Evolutionary conservation across 2,329 filamentous ascomycete species (phyloP).

Genomic region (Dothideomycetes sp.): DNA sequence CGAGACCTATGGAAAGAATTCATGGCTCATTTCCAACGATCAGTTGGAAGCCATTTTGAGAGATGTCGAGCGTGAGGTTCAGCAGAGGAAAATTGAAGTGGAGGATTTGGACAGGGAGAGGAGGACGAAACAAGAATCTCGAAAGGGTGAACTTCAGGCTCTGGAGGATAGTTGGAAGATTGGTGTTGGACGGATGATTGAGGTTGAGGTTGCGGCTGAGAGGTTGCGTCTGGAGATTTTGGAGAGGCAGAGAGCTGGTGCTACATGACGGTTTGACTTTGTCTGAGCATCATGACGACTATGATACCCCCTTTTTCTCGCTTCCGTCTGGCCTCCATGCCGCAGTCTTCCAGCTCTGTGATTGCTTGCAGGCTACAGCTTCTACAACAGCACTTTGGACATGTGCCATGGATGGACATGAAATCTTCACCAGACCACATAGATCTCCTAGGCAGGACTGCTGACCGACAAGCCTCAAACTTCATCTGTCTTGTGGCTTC

Average conservation of each 20-base stretch:
- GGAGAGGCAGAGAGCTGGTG: slow-evolving; percentile 46
- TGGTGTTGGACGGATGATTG: slow-evolving; percentile 69
- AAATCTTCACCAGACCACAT: too few relatives aligned
- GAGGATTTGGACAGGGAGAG: slow-evolving; percentile 65
- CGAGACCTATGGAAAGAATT: slow-evolving; percentile 75
- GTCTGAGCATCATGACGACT: neutral
- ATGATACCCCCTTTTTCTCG: neutral
- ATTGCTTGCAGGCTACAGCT: too few relatives aligned
- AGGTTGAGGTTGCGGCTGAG: slow-evolving; percentile 80
- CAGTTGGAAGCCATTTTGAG: slow-evolving; percentile 65
- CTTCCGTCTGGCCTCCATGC: neutral
- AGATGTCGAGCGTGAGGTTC: slow-evolving; percentile 65
- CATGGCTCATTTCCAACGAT: slow-evolving; percentile 81
- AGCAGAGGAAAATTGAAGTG: slow-evolving; percentile 55
- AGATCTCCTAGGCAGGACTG: too few relatives aligned
- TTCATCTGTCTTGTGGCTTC: too few relatives aligned
- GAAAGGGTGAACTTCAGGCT: slow-evolving; percentile 60
- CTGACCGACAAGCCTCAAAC: too few relatives aligned
- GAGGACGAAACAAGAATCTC: slow-evolving; percentile 59
- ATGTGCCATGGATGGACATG: too few relatives aligned
- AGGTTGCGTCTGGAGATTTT: slow-evolving; percentile 58
- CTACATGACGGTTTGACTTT: slow-evolving; percentile 15
- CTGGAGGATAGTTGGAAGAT: slow-evolving; percentile 72
- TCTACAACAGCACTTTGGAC: too few relatives aligned
- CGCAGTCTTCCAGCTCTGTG: neutral